Percentiles rank a stretch among this genome's conserved stretches.
Evolutionary conservation across 371 early-diverging fungal genomes (phyloP).

Genomic region (Dinochytrium kinnereticum): DNA sequence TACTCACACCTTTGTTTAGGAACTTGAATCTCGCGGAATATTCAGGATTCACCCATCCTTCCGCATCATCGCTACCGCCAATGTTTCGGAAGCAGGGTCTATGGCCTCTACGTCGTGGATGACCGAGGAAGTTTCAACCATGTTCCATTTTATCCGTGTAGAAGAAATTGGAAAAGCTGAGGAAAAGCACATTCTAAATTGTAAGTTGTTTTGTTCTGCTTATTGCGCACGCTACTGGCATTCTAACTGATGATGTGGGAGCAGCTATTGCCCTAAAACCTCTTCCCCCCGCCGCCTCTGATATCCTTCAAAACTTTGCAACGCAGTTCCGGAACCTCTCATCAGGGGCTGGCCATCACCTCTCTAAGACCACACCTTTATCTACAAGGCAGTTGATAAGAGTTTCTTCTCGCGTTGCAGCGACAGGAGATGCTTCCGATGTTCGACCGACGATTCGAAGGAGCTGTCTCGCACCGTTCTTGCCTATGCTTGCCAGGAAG

Average conservation of each 20-base stretch:
- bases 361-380: neutral
- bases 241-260: too few species aligned
- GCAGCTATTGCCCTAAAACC: constrained; percentile 58
- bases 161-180: neutral
- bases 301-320: constrained; percentile 68
- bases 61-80: constrained; percentile 75
- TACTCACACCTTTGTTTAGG: constrained; percentile 56
- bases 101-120: constrained; percentile 58
- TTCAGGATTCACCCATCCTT: constrained; percentile 76
- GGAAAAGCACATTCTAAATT: neutral
- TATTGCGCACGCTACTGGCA: too few species aligned
- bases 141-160: constrained; percentile 76
- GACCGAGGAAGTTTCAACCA: constrained; percentile 70
- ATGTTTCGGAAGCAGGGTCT: constrained; percentile 40
- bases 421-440: constrained; percentile 56
- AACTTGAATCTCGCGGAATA: constrained; percentile 49
- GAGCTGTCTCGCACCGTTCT: constrained; percentile 74
- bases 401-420: constrained; percentile 71
- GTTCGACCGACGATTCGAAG: constrained; percentile 60
- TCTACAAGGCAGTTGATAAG: constrained; percentile 69
- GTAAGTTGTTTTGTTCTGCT: neutral
- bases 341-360: neutral
- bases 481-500: constrained; percentile 71
- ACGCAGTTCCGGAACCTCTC: neutral
- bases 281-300: constrained; percentile 66